Percentiles rank a stretch among this genome's conserved stretches.
Evolutionary conservation across 768 basidiomycete genomes (phyloP).

Genomic region (Grammothele lineata): DNA sequence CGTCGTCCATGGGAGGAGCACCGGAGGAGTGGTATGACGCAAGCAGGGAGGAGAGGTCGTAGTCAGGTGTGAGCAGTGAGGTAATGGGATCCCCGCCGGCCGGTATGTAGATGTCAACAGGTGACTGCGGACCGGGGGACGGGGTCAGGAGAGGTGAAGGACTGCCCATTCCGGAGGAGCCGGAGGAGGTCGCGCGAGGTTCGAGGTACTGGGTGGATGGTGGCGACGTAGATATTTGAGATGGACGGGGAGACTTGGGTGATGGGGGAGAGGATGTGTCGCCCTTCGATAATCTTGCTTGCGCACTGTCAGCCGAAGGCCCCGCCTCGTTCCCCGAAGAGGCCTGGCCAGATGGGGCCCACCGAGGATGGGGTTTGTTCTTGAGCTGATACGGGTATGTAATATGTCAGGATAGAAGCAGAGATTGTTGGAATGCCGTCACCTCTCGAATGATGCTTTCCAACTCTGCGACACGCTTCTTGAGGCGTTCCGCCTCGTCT

Average conservation of each 20-base stretch:
- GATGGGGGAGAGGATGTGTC: slow-evolving; percentile 2
- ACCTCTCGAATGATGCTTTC: slow-evolving; percentile 84
- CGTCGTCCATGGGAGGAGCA: slow-evolving; percentile 10
- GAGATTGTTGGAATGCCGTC: neutral
- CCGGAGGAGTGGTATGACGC: slow-evolving; percentile 14
- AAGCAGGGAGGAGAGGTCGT: slow-evolving; percentile 21
- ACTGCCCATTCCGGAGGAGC: slow-evolving; percentile 4
- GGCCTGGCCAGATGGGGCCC: slow-evolving; percentile 32
- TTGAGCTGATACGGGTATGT: slow-evolving; percentile 45
- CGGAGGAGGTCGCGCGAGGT: neutral
- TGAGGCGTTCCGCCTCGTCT: slow-evolving; percentile 62
- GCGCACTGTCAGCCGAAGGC: neutral
- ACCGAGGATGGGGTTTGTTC: slow-evolving; percentile 69
- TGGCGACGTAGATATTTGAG: slow-evolving; percentile 2
- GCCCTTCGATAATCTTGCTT: neutral
- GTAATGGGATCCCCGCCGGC: slow-evolving; percentile 1
- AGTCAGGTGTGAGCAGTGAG: slow-evolving; percentile 12
- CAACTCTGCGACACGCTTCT: slow-evolving; percentile 75
- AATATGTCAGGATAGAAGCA: neutral
- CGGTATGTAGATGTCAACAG: slow-evolving; percentile 10
- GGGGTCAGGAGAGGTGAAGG: slow-evolving; percentile 23
- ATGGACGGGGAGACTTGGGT: neutral
- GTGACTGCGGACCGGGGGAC: slow-evolving; percentile 19
- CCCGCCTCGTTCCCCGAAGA: slow-evolving; percentile 1
- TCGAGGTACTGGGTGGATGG: slow-evolving; percentile 9